These are phyloP conservation scores for Bretziella fagacearum DNA, from an alignment of 2,329 filamentous ascomycete genomes.

Conservation along the genomic window DNA sequence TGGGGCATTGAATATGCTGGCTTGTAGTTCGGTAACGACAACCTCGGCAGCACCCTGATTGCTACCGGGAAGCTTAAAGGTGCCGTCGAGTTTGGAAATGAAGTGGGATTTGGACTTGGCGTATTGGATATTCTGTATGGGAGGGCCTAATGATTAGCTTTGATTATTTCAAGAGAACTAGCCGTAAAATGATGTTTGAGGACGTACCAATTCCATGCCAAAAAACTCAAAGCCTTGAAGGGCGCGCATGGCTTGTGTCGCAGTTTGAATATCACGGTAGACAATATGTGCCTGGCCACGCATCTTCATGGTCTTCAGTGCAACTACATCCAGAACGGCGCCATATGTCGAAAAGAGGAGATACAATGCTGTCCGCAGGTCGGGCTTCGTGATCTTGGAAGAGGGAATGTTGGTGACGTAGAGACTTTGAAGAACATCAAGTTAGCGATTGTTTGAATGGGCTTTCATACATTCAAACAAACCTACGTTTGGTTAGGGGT, in stretches of 20 bases:
- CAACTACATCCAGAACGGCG: conserved; percentile 78
- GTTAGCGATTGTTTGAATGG: not conserved
- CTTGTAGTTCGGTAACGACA: conserved; percentile 56
- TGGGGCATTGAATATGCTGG: conserved; percentile 62
- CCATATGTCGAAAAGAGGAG: conserved; percentile 90
- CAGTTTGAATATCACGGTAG: conserved; percentile 76
- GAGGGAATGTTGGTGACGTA: conserved; percentile 77
- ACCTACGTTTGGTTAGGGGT: conserved; percentile 63
- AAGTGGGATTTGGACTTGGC: conserved; percentile 78
- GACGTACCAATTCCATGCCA: conserved; percentile 63
- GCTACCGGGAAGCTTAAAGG: conserved; percentile 53
- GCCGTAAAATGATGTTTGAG: not conserved
- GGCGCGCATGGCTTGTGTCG: conserved; percentile 82
- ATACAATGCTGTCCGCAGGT: conserved; percentile 75
- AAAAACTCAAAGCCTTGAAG: conserved; percentile 76
- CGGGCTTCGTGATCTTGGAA: conserved; percentile 75
- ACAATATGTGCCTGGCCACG: conserved; percentile 89
- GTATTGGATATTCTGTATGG: conserved; percentile 65
- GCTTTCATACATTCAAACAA: not conserved
- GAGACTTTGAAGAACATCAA: conserved; percentile 51
- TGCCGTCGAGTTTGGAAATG: conserved; percentile 81
- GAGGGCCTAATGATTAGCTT: not conserved
- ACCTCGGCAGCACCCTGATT: conserved; percentile 35
- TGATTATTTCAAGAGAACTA: not conserved
- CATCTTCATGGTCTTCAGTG: conserved; percentile 80